These are phyloP conservation scores for Exidia glandulosa DNA, from an alignment of 768 basidiomycete species.

Conservation along the genomic window DNA sequence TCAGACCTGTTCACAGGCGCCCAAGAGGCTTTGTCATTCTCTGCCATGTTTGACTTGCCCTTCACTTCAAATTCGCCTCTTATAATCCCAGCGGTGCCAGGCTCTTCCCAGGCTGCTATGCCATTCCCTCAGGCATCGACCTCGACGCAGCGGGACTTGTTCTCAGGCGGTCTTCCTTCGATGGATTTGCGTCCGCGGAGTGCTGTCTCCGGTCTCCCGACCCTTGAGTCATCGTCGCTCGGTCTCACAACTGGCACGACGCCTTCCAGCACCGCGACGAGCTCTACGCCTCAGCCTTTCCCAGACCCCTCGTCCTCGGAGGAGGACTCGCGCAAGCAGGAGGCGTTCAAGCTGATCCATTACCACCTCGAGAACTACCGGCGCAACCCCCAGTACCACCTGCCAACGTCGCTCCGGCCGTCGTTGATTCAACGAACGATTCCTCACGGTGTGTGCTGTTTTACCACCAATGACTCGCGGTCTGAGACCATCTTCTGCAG, in stretches of 20 bases:
- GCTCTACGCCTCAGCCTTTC: neutral
- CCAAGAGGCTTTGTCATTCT: neutral
- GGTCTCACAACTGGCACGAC: neutral
- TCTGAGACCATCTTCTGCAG: constrained; percentile 26
- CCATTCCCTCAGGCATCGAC: neutral
- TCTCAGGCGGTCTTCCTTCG: neutral
- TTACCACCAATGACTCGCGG: neutral
- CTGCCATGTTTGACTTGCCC: neutral
- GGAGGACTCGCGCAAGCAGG: constrained; percentile 60
- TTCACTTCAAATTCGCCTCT: neutral
- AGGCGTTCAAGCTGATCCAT: constrained; percentile 78
- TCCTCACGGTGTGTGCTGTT: constrained; percentile 53
- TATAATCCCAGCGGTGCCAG: neutral
- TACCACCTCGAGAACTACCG: constrained; percentile 83
- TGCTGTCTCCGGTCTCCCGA: neutral
- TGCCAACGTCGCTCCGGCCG: constrained; percentile 80
- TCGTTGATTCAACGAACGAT: constrained; percentile 84
- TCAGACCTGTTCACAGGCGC: neutral
- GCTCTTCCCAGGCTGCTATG: neutral
- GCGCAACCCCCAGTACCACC: constrained; percentile 73
- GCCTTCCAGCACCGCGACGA: neutral
- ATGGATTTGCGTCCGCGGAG: neutral
- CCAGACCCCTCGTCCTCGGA: constrained; percentile 21
- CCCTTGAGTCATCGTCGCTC: neutral
- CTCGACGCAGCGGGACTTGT: neutral